Conservation (phyloP, 1,139 yeast genomes). For the Blastobotrys arbuscula region DNA sequence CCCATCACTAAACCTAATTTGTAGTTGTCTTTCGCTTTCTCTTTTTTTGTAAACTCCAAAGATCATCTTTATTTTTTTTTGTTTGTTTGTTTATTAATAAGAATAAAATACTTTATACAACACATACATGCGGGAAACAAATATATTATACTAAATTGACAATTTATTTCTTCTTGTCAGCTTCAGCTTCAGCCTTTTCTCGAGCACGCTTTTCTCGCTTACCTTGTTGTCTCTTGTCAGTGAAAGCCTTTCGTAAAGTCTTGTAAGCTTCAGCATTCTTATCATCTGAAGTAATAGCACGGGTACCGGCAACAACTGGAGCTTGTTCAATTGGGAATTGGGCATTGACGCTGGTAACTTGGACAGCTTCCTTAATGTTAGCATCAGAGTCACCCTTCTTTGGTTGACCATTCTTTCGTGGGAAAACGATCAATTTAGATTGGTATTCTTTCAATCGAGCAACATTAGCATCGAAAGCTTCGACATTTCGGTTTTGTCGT, state of each 20-base stretch:
- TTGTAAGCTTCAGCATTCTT: constrained; percentile 65
- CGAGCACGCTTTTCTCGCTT: constrained; percentile 95
- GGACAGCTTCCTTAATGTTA: constrained; percentile 65
- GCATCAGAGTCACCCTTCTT: constrained; percentile 49
- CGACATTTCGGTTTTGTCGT: constrained; percentile 98
- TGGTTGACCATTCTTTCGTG: constrained; percentile 69
- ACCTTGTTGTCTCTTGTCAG: constrained; percentile 91
- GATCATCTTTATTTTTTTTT: not conserved
- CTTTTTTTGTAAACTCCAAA: not conserved
- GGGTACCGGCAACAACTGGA: constrained; percentile 66
- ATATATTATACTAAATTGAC: not conserved
- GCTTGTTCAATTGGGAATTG: constrained; percentile 90
- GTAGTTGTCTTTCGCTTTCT: not conserved
- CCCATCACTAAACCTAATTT: not conserved
- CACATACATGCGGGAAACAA: constrained; percentile 39
- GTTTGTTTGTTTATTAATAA: not conserved
- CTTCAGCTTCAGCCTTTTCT: constrained; percentile 98
- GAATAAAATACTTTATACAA: not conserved
- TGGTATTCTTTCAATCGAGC: constrained; percentile 95
- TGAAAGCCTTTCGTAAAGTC: constrained; percentile 93
- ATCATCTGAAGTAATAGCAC: constrained; percentile 90
- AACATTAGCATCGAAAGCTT: constrained; percentile 91
- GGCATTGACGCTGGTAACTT: constrained; percentile 67
- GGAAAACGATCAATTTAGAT: constrained; percentile 92
- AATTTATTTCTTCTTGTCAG: constrained; percentile 91